Evolutionary conservation across 495 filamentous ascomycete species (phyloP), one percentile per base, ranked within the genome.

Genomic region (Sordaria brevicollis): DNA sequence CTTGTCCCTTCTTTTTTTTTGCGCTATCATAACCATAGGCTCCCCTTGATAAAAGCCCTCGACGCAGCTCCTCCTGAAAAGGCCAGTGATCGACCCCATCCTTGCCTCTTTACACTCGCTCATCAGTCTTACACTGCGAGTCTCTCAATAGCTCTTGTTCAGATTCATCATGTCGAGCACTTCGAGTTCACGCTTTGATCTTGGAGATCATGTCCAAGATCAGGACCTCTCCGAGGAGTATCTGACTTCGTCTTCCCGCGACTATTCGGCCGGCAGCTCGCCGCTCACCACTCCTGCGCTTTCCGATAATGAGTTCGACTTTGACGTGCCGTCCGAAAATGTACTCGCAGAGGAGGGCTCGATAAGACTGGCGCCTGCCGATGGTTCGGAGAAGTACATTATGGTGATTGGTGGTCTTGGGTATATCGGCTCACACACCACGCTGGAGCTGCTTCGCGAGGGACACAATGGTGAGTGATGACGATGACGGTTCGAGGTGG

Each of bases 381-480:
- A 33, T n/a, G 54, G 54, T 66, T 67, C 69, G 17, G 67, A 70
- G 19, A 70, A n/a, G n/a, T 80, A 74, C 76, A 86, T 89, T 68
- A 82, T 89, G 21, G 87, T 90, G 65, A 87, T 88, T 54, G 88
- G 88, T n/a, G 88, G 88, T 9, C 80, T 89, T 21, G 88, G 88
- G 5, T 90, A 89, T 74, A 89, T 90, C 72, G 88, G 88, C 69
- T 88, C 85, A 65, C 88, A 89, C 78, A 89, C 88, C 6, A 83
- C 83, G 62, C 76, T 89, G 41, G 88, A 90, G 74, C 78, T 90
- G 37, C 81, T 90, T 65, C 86, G 89, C 68, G 84, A 83, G 21
- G 83, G 83, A 21, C 86, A 88, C 77, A 89, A 89, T 76, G 87
- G 75, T 74, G 35, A 39, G 21, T 31, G 49, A 5, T 17, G 13